Evolutionary conservation across 2,329 filamentous ascomycete genomes (phyloP).

Genomic region (Sarocladium brachiariae): DNA sequence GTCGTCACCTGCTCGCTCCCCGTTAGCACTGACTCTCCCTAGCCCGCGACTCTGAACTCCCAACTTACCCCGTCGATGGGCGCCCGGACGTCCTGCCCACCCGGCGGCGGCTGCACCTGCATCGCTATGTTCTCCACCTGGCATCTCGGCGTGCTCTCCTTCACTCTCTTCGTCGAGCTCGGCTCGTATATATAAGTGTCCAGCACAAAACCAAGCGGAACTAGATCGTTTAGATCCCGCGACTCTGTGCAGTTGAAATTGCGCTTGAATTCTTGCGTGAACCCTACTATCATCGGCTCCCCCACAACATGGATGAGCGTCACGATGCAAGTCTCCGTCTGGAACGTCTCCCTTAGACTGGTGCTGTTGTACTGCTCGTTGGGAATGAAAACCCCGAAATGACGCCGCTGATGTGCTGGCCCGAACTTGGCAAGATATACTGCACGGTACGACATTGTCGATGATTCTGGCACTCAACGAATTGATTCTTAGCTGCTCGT

Average conservation of each 20-base stretch:
- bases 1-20: conserved; percentile 8
- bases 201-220: background rate
- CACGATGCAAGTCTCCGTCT: background rate
- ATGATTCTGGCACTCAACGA: too few species aligned
- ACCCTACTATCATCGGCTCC: conserved; percentile 5
- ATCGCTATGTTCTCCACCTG: background rate
- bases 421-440: too few species aligned
- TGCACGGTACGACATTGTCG: too few species aligned
- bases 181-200: background rate
- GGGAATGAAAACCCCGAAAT: too few species aligned
- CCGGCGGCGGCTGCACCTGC: background rate
- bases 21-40: too few species aligned
- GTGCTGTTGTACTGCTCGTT: too few species aligned
- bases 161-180: background rate
- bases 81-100: conserved; percentile 3
- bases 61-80: conserved; percentile 5
- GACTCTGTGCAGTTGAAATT: background rate
- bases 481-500: too few species aligned
- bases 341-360: background rate
- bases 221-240: background rate
- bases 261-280: conserved; percentile 5
- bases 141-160: background rate
- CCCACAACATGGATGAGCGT: conserved; percentile 8
- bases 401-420: too few species aligned
- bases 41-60: too few species aligned